Conservation (phyloP, 169 alveolate species). For the Babesia ovata region DNA sequence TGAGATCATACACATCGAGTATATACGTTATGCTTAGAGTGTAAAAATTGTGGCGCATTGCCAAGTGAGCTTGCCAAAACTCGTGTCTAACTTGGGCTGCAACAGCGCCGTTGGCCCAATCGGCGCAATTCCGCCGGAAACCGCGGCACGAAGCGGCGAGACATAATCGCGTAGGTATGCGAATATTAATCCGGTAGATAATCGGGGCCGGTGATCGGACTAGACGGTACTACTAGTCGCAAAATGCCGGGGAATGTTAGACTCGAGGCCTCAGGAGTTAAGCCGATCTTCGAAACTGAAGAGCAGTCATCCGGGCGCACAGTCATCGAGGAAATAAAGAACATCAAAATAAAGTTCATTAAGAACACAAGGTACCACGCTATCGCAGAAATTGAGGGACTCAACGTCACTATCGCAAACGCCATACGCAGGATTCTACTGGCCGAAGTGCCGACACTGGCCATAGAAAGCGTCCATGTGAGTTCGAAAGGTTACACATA, state of each 20-base stretch:
- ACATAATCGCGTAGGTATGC: too few relatives aligned
- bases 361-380: constrained; percentile 67
- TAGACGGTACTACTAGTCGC: neutral
- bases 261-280: constrained; percentile 66
- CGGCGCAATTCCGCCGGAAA: neutral
- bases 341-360: constrained; percentile 65
- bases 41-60: neutral
- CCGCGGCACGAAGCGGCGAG: too few relatives aligned
- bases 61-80: too few relatives aligned
- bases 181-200: too few relatives aligned
- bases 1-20: too few relatives aligned
- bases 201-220: too few relatives aligned
- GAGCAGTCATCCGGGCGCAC: constrained; percentile 26
- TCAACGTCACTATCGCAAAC: constrained; percentile 92
- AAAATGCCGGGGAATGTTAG: constrained; percentile 46
- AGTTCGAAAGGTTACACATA: neutral
- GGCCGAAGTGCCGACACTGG: constrained; percentile 96
- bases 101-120: neutral
- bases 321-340: constrained; percentile 55
- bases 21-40: too few relatives aligned
- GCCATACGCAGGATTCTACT: constrained; percentile 93
- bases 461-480: constrained; percentile 90
- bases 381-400: constrained; percentile 82
- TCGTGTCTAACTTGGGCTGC: neutral
- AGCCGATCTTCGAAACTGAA: constrained; percentile 42